Base-by-base conservation (phyloP, 306 rosid species). In the Notholithocarpus densiflorus region DNA sequence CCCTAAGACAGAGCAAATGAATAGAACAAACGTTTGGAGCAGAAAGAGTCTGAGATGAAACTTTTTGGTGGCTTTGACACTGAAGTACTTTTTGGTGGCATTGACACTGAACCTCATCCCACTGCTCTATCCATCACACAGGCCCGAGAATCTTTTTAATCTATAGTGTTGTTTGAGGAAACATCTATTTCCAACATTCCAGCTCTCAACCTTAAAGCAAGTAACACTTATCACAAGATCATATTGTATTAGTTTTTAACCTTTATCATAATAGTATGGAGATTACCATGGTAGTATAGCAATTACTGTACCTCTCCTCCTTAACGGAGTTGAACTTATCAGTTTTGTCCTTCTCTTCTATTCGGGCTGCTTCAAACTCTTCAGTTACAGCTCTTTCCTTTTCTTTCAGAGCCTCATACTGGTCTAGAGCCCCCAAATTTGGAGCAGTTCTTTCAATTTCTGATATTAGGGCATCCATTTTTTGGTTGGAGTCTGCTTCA, bases 371-470 rank as follows among this genome's bases (percentile, higher is more conserved):
- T 84, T 96, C 98, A 83, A 90, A 93, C 89, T 96, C 98, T 83
- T 91, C 93, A 71, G 83, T 83, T 69, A 90, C 84, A 81, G 82
- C 88, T 87, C 89, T 91, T 89, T 93, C 98, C 90, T 90, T 93
- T 83, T 90, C 93, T 68, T 88, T 87, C 72, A 96, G 84, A 81
- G 93, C 93, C 73, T 96, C 99, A 77, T 96, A 96, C 74, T 96
- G 99, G 77, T 93, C 99, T 80, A 96, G 84, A 77, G 99, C 98
- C 88, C 93, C 91, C 92, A 96, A 83, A 90, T 96, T 96, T 40
- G 98, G 99, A 26, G 99, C 97, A 3, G 99, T 96, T 90, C 90
- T 91, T 69, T 96, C 98, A 21, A 96, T 96, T 75, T 96, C 98
- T 66, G 97, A 85, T 76, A 84, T 64, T 77, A 93, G 65, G 78